These are phyloP conservation scores for Corylus avellana DNA, from an alignment of 306 rosid species.

Conservation along the genomic window DNA sequence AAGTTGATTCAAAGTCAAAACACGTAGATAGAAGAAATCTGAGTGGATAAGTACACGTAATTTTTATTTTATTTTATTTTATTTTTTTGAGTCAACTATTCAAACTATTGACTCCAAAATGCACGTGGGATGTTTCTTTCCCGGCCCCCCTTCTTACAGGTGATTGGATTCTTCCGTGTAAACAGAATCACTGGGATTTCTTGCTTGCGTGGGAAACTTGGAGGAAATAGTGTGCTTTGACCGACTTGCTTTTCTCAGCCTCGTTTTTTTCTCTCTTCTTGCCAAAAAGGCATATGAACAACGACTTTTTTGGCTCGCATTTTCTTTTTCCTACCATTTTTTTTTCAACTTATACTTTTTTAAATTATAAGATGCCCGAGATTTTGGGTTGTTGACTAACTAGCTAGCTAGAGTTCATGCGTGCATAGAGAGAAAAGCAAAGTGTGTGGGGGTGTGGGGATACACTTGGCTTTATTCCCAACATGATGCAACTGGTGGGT, in stretches of 20 bases:
- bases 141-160: no score
- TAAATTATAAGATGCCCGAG: background rate
- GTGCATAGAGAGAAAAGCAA: background rate
- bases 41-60: no score
- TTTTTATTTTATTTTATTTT: no score
- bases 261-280: background rate
- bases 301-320: background rate
- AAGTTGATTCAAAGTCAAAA: background rate
- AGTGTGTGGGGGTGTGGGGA: background rate
- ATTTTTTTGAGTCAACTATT: background rate
- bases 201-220: background rate
- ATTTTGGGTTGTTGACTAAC: background rate
- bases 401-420: background rate
- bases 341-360: background rate
- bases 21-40: background rate
- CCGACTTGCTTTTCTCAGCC: background rate
- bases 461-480: background rate
- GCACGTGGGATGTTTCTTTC: background rate
- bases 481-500: background rate
- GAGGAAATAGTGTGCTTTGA: background rate
- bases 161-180: background rate
- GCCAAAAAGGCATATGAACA: background rate
- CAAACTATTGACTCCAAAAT: background rate
- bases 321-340: background rate
- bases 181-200: constrained; percentile 5